Conservation (phyloP, 176 grass and related monocot genomes). For the Microstegium vimineum region DNA sequence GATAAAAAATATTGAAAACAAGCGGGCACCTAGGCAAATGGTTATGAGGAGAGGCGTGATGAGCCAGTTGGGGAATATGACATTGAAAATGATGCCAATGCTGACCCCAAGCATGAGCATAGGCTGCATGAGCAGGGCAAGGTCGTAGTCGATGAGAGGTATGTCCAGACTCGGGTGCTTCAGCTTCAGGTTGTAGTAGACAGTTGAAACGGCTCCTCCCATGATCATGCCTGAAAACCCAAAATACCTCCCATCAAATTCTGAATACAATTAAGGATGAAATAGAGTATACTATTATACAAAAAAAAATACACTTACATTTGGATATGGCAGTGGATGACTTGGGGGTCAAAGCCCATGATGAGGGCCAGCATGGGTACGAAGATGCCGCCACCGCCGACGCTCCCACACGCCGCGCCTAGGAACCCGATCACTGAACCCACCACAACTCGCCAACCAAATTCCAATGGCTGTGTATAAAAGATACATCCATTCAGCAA, state of each 20-base stretch:
- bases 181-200: constrained; percentile 80
- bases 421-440: constrained; percentile 63
- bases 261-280: no score
- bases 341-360: constrained; percentile 66
- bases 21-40: not conserved
- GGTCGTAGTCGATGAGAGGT: constrained; percentile 79
- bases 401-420: constrained; percentile 58
- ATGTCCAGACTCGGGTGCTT: constrained; percentile 65
- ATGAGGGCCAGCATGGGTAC: constrained; percentile 76
- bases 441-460: constrained; percentile 65
- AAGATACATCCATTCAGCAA: not conserved
- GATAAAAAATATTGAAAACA: not conserved
- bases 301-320: constrained; percentile 34
- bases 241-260: no score
- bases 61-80: constrained; percentile 72
- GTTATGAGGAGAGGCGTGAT: constrained; percentile 50
- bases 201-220: constrained; percentile 58
- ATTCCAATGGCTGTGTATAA: constrained; percentile 34
- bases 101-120: constrained; percentile 91
- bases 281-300: no score
- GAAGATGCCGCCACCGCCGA: constrained; percentile 78
- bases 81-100: constrained; percentile 72
- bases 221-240: constrained; percentile 69
- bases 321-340: constrained; percentile 73
- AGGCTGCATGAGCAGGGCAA: constrained; percentile 75